These are phyloP conservation scores for Saccharomycopsis capsularis DNA, from an alignment of 805 yeast genomes.

Conservation along the genomic window DNA sequence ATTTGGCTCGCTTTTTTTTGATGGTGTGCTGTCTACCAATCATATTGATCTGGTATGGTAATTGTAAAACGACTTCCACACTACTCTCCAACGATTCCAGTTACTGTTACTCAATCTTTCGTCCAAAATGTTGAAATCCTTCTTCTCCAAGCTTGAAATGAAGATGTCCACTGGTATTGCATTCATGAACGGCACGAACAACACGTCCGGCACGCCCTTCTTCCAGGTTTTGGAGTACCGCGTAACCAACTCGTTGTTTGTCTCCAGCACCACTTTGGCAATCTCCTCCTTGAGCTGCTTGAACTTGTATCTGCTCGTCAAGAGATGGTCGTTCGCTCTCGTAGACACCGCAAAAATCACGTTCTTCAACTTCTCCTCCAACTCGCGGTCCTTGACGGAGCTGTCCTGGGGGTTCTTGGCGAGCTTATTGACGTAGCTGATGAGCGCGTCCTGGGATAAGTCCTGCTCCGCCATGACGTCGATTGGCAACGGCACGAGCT, in stretches of 20 bases:
- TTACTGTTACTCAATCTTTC: constrained; percentile 21
- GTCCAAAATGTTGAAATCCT: constrained; percentile 54
- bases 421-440: constrained; percentile 36
- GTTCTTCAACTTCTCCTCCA: constrained; percentile 41
- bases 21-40: no score
- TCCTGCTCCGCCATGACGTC: constrained; percentile 47
- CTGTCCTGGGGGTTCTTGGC: constrained; percentile 2
- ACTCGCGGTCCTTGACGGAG: constrained; percentile 24
- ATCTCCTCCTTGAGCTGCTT: constrained; percentile 34
- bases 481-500: constrained; percentile 49
- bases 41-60: constrained; percentile 24
- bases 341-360: constrained; percentile 65
- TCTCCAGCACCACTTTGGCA: constrained; percentile 26
- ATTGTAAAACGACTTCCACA: constrained; percentile 26
- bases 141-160: constrained; percentile 50
- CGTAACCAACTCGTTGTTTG: constrained; percentile 27
- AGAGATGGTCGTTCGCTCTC: constrained; percentile 71
- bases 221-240: constrained; percentile 35
- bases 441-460: constrained; percentile 57
- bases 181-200: constrained; percentile 61
- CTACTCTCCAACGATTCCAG: constrained; percentile 26
- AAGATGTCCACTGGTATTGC: constrained; percentile 61
- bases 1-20: no score
- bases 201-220: constrained; percentile 49
- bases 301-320: constrained; percentile 58